Evolutionary conservation across 148 eudicot genomes (phyloP).

Genomic region (Rhododendron ovatum): DNA sequence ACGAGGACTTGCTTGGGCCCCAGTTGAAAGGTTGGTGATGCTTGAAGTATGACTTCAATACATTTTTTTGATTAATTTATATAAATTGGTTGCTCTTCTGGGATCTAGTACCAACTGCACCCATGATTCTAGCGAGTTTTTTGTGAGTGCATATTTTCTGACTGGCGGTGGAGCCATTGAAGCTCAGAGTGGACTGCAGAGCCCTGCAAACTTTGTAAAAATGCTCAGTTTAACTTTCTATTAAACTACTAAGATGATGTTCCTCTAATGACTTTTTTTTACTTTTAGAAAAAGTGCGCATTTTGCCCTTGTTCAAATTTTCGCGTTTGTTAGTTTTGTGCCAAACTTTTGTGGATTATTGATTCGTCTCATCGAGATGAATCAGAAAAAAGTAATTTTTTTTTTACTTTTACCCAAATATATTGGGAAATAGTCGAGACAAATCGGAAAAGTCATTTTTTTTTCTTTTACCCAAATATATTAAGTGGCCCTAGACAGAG

Average conservation of each 20-base stretch:
- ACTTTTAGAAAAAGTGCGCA: no score
- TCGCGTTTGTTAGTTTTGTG: no score
- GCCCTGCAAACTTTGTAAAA: not conserved
- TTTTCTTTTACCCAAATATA: no score
- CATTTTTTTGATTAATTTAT: not conserved
- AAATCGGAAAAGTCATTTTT: no score
- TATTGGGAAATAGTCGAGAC: no score
- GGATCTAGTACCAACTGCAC: not conserved
- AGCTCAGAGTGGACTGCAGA: not conserved
- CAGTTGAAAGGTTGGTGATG: slow-evolving; percentile 58
- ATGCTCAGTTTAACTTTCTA: not conserved
- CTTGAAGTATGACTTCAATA: not conserved
- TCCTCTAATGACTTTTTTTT: no score
- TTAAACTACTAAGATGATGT: not conserved
- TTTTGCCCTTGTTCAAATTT: no score
- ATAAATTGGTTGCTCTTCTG: not conserved
- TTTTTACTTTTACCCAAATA: no score
- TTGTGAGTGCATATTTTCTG: not conserved
- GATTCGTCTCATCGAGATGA: no score
- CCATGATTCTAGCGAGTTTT: not conserved
- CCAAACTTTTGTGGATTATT: no score
- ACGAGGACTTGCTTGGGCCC: slow-evolving; percentile 90
- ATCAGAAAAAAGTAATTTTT: no score
- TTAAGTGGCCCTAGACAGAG: no score
- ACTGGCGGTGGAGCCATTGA: not conserved